Conservation (phyloP, 1,284 basidiomycete genomes). For the Pisolithus thermaeus region DNA sequence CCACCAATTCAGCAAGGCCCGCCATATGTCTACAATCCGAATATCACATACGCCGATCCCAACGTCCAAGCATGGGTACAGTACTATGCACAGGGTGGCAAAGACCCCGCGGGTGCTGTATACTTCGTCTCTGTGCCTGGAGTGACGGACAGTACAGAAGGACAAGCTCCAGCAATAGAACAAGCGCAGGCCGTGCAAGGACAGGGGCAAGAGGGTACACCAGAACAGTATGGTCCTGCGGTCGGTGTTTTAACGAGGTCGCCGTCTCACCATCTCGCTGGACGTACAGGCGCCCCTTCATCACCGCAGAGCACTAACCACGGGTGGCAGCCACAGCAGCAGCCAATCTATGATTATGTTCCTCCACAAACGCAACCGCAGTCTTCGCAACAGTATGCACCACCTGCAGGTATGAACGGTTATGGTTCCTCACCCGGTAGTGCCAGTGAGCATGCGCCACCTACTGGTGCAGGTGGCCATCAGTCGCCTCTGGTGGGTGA, state of each 20-base stretch:
- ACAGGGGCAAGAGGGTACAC: slow-evolving; percentile 8
- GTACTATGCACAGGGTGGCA: slow-evolving; percentile 73
- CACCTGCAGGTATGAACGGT: not conserved
- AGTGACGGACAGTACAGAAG: slow-evolving; percentile 39
- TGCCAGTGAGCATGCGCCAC: slow-evolving; percentile 16
- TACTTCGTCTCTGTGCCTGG: slow-evolving; percentile 74
- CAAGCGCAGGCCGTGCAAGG: slow-evolving; percentile 8
- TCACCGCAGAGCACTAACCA: slow-evolving; percentile 3
- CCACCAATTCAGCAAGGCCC: slow-evolving; percentile 36
- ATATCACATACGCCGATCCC: slow-evolving; percentile 57
- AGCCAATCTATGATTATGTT: slow-evolving; percentile 14
- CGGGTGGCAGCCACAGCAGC: not conserved
- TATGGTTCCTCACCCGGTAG: slow-evolving; percentile 13
- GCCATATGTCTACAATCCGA: slow-evolving; percentile 67
- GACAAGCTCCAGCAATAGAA: not conserved
- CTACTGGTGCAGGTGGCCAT: slow-evolving; percentile 4
- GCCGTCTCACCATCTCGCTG: not conserved
- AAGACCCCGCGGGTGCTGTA: slow-evolving; percentile 60
- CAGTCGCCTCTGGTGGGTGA: slow-evolving; percentile 6
- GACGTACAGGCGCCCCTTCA: not conserved
- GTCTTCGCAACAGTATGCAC: slow-evolving; percentile 9
- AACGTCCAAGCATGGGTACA: slow-evolving; percentile 78
- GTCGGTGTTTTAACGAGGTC: not conserved
- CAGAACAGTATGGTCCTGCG: not conserved
- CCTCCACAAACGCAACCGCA: slow-evolving; percentile 13